Base-by-base conservation (phyloP, 306 rosid genomes). In the Glycine soja region DNA sequence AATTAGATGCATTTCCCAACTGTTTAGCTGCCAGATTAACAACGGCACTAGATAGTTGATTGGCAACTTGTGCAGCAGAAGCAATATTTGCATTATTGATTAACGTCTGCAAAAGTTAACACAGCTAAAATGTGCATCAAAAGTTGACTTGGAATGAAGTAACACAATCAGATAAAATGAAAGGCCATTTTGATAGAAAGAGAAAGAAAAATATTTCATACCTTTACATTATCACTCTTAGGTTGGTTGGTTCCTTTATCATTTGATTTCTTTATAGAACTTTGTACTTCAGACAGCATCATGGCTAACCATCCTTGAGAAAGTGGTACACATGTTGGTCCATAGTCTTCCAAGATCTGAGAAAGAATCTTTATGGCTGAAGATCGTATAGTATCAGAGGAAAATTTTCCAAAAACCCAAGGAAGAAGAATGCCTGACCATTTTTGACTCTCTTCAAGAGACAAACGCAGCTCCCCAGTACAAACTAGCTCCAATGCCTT, bases 261-360 rank as follows among this genome's bases (percentile, higher is more conserved):
- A 79, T 83, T 85, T 83, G 89, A 82, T 52, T 85, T 89, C 85
- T 90, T 90, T 80, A 73, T 81, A 78, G 90, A 85, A 46, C 77
- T 86, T 48, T 85, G 89, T 59, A 86, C 86, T 87, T 93, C 96
- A 67, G 84, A 84, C 74, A 95, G 86, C 53, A 95, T 83, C 80
- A 91, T 74, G 80, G 91, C 94, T 72, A 95, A 83, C 99, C 99
- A 93, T 59, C 92, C 99, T 86, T 93, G 98, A 79, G 99, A 93
- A 80, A 91, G 84, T 8, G 96, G 97, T 75, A 93, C 81, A 16
- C 92, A 85, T 67, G 71, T 52, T 71, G 97, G 93, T 70, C 98
- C 97, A 50, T 93, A 77, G 81, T 90, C 92, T 79, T 93, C 94
- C 57, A 95, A 86, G 71, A 95, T 87, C 87, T 81, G 84, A 75